Conservation (phyloP, 306 rosid species). For the Glycine tomentella region DNA sequence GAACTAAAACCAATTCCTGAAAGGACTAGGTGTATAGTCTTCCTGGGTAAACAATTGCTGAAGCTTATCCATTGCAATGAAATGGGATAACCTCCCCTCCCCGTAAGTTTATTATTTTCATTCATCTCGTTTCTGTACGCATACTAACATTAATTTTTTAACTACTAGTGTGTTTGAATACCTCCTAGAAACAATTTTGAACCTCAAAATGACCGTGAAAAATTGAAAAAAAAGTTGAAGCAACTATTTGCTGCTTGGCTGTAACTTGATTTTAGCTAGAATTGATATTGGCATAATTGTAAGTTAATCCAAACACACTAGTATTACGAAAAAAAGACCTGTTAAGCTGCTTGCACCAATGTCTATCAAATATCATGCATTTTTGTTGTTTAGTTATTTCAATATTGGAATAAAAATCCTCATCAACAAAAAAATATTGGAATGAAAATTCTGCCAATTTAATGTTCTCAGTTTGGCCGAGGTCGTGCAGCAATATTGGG, state of each 20-base stretch:
- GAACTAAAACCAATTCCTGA: too few species aligned
- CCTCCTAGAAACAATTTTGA: too few species aligned
- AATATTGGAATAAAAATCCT: not conserved
- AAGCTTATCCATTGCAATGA: too few species aligned
- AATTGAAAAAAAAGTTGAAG: not conserved
- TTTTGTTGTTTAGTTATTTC: not conserved
- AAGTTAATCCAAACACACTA: too few species aligned
- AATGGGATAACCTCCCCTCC: too few species aligned
- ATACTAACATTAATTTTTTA: not conserved
- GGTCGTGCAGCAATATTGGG: conserved; percentile 26
- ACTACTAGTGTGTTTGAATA: not conserved
- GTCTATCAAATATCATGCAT: not conserved
- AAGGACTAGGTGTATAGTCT: too few species aligned
- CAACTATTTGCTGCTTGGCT: too few species aligned
- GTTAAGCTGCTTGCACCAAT: not conserved
- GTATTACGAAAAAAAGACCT: not conserved
- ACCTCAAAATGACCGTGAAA: too few species aligned
- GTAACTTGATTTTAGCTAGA: too few species aligned
- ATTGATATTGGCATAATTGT: too few species aligned
- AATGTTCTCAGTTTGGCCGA: conserved; percentile 40
- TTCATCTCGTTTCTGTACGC: not conserved
- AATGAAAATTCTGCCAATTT: not conserved
- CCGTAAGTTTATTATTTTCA: not conserved
- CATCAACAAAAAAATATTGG: too few species aligned
- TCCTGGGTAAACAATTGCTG: too few species aligned